Base-by-base conservation (phyloP, 2,329 filamentous ascomycete genomes). In the Aspergillus clavatus region DNA sequence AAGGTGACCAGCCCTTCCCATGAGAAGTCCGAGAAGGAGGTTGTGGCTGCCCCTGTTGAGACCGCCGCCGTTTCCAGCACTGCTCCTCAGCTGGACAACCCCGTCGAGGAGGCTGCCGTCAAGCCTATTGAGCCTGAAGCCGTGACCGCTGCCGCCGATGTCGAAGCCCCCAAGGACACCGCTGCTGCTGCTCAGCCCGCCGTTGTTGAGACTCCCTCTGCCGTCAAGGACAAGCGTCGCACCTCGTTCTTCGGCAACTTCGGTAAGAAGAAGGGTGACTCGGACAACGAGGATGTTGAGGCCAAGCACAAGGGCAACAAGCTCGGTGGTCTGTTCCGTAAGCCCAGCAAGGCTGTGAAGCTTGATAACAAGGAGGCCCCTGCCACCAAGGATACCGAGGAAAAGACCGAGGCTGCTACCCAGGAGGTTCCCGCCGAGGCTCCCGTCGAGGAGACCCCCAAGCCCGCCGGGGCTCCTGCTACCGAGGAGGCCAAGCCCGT, bases 231-330 rank as follows among this genome's bases (percentile, higher is more conserved):
- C 52, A 73, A 75, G 67, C 74, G 72, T 54, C 73, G 70, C 60
- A 72, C 70, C 58, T 80, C 75, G 58, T 71, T 72, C 62, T 80
- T 80, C 62, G 72, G 73, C 54, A 75, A 70, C 63, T 72, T 78
- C 46, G 71, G 73, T 47, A 66, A 72, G 63, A 73, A 72, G 67
- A 76, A 74, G 62, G 60, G 75, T 51, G 66, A 70, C n/a, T 65
- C 68, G 8, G 75, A 76, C 57, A 65, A 68, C 49, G 70, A 73
- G 53, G 69, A 77, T 50, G 68, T 62, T 33, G 71, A 73, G 57
- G 52, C 64, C 48, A 73, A 73, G 65, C 57, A 66, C 57, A 66
- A 68, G 61, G 50, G 54, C 51, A 67, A 65, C 57, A 71, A 72
- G 60, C 66, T 74, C 31, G 71, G 72, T 40, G 67, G 70, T 52